phyloP scores from a whole-genome alignment of 129 eudicot species.

The Deinandra increscens region DNA sequence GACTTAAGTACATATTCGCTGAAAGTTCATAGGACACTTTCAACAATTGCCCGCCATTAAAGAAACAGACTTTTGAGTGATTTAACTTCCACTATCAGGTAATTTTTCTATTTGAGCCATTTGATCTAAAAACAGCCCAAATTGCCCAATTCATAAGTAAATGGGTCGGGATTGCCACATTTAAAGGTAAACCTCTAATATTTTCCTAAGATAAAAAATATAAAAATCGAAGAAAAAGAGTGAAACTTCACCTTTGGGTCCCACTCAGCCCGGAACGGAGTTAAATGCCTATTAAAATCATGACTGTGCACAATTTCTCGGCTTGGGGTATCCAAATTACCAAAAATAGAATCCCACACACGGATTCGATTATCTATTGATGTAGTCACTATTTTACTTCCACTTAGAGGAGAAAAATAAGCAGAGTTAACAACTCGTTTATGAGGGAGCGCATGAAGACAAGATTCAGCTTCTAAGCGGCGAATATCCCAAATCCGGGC shows the following conservation, averaged over 20 bases:
- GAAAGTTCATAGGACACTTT: neutral
- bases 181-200: neutral
- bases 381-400: slow-evolving; percentile 96
- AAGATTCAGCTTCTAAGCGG: slow-evolving; percentile 62
- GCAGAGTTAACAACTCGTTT: slow-evolving; percentile 97
- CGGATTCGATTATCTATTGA: slow-evolving; percentile 93
- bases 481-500: slow-evolving; percentile 99
- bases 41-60: neutral
- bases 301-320: slow-evolving; percentile 98
- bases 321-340: slow-evolving; percentile 78
- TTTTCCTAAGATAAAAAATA: neutral
- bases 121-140: neutral
- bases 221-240: neutral
- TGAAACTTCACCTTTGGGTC: slow-evolving; percentile 79
- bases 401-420: slow-evolving; percentile 82
- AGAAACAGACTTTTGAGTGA: neutral
- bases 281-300: slow-evolving; percentile 90
- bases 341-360: slow-evolving; percentile 92
- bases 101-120: neutral
- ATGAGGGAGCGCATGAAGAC: slow-evolving; percentile 67
- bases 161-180: neutral
- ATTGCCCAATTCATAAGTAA: slow-evolving; percentile 1
- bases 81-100: neutral
- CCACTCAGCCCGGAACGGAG: slow-evolving; percentile 99
- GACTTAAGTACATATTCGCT: neutral